Conservation (phyloP, 1,139 yeast genomes). For the Kodamaea suecica region DNA sequence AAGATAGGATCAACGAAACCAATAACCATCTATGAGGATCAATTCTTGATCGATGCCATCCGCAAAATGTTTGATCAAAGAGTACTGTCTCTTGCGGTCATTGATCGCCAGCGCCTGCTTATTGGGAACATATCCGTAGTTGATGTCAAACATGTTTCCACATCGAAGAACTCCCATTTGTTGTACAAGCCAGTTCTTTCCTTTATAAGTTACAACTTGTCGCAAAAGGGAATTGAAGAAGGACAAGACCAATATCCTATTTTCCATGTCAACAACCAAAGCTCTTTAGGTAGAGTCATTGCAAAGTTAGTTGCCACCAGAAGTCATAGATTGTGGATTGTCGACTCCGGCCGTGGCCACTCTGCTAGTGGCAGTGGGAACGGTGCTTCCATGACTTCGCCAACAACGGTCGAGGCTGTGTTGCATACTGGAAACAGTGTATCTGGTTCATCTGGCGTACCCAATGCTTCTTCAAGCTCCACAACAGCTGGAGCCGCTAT, state of each 20-base stretch:
- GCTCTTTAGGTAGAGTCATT: conserved; percentile 82
- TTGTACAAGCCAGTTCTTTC: conserved; percentile 81
- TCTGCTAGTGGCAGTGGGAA: conserved; percentile 13
- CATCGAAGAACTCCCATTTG: conserved; percentile 78
- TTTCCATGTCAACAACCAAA: conserved; percentile 79
- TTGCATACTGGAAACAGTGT: conserved; percentile 12
- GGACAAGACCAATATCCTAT: conserved; percentile 97
- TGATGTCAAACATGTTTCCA: conserved; percentile 84
- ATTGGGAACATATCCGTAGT: conserved; percentile 92
- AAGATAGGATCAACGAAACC: conserved; percentile 71
- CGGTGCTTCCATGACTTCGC: conserved; percentile 14
- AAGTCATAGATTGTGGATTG: conserved; percentile 92
- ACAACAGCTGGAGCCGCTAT: conserved; percentile 6
- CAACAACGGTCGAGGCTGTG: conserved; percentile 24
- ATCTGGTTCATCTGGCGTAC: neutral
- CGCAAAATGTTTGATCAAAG: conserved; percentile 79
- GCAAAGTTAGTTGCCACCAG: conserved; percentile 95
- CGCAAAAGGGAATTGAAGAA: conserved; percentile 85
- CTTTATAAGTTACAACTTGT: conserved; percentile 80
- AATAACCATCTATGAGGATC: conserved; percentile 80
- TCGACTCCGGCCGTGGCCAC: conserved; percentile 46
- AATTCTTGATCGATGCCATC: conserved; percentile 80
- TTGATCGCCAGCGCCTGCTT: conserved; percentile 70
- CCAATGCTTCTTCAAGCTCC: conserved; percentile 1
- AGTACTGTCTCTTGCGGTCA: conserved; percentile 91